Evolutionary conservation across 345 rosid species (phyloP).

Genomic region (Syzygium oleosum): DNA sequence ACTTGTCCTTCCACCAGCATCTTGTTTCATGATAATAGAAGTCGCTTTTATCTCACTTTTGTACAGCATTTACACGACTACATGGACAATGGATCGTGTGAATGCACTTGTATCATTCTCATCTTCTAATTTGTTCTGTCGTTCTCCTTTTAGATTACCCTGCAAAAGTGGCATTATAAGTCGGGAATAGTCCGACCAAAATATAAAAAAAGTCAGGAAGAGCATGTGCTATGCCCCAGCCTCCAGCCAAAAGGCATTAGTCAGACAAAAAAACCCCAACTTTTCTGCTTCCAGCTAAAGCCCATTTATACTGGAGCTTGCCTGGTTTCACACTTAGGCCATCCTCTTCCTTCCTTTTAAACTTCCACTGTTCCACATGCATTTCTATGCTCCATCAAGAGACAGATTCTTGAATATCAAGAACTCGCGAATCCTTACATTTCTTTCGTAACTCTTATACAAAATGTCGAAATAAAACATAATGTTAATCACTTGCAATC

Average conservation of each 20-base stretch:
- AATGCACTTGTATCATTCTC: neutral
- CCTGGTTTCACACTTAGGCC: neutral
- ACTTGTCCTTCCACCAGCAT: neutral
- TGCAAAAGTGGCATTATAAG: neutral
- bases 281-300: neutral
- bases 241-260: conserved; percentile 1
- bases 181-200: too few relatives aligned
- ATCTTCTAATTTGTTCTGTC: neutral
- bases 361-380: neutral
- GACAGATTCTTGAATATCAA: neutral
- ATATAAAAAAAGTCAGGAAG: neutral
- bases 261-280: neutral
- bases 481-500: neutral
- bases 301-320: neutral
- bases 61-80: neutral
- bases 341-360: neutral
- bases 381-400: neutral
- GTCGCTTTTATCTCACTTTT: neutral
- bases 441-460: neutral
- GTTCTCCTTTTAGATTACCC: neutral
- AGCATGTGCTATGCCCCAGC: neutral
- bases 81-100: neutral
- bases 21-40: neutral
- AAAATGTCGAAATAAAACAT: neutral
- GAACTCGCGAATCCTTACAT: neutral